These are phyloP conservation scores for Verbascum thapsus DNA, from an alignment of 257 asterid species.

Conservation along the genomic window DNA sequence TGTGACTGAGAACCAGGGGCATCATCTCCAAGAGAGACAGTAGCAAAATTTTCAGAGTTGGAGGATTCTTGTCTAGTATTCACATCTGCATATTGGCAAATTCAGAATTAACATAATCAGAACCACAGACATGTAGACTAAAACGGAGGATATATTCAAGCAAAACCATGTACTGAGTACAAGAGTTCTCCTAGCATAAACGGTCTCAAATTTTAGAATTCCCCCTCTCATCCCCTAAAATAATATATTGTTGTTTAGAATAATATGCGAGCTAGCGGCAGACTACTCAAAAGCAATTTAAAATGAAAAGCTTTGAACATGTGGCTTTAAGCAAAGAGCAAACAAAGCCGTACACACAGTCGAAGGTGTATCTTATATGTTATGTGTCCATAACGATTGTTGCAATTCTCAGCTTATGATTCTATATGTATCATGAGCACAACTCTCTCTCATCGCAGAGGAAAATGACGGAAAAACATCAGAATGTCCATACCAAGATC, in stretches of 20 bases:
- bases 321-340: background rate
- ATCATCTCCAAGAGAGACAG: constrained; percentile 40
- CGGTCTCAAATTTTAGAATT: constrained; percentile 1
- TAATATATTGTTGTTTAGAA: background rate
- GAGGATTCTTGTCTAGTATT: constrained; percentile 36
- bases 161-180: background rate
- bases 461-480: constrained; percentile 3
- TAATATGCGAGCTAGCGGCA: background rate
- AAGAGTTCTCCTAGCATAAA: background rate
- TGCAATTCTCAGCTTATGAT: background rate
- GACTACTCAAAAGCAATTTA: constrained; percentile 10
- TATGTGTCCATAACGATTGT: constrained; percentile 2
- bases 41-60: constrained; percentile 33
- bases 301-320: background rate
- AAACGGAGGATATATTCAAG: background rate
- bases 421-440: background rate
- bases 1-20: constrained; percentile 45
- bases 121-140: constrained; percentile 22
- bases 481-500: constrained; percentile 71
- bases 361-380: too few relatives aligned
- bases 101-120: constrained; percentile 30
- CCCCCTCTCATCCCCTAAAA: background rate
- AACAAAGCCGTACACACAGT: constrained; percentile 12
- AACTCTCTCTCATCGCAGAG: constrained; percentile 10
- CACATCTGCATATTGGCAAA: constrained; percentile 35